Percentiles rank a stretch among this genome's conserved stretches.
phyloP scores from a whole-genome alignment of 2,329 filamentous ascomycete genomes.

The Ophiocordyceps camponoti-saundersi region DNA sequence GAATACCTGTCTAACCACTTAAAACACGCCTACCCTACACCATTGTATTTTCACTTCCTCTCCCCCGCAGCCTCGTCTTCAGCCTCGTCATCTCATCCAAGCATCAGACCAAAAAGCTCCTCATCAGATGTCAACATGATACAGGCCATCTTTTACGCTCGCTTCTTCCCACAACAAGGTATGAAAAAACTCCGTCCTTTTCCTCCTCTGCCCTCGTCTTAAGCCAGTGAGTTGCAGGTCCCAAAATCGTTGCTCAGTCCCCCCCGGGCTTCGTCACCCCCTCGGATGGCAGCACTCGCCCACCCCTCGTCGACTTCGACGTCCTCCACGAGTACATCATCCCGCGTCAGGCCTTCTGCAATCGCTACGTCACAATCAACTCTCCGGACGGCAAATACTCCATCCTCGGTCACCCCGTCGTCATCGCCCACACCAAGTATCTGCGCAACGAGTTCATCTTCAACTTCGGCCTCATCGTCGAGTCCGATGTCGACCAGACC shows the following conservation, averaged over 20 bases:
- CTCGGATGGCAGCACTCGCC: constrained; percentile 15
- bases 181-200: constrained; percentile 1
- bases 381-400: constrained; percentile 53
- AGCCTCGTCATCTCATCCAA: neutral
- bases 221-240: constrained; percentile 21
- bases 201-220: neutral
- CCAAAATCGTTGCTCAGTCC: constrained; percentile 45
- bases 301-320: constrained; percentile 67
- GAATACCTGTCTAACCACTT: too few relatives aligned
- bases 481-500: constrained; percentile 47
- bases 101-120: neutral
- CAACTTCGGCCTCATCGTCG: constrained; percentile 81
- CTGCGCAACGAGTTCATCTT: constrained; percentile 95
- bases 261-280: constrained; percentile 44
- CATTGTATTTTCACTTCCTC: too few relatives aligned
- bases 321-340: constrained; percentile 86
- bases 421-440: constrained; percentile 68
- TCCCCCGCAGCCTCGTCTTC: neutral
- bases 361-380: constrained; percentile 69
- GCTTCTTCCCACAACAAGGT: constrained; percentile 52
- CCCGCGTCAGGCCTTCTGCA: constrained; percentile 86
- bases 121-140: constrained; percentile 30
- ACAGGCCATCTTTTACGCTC: constrained; percentile 53
- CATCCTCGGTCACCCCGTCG: constrained; percentile 77
- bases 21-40: too few relatives aligned